These are phyloP conservation scores for Penicillium digitatum DNA, from an alignment of 2,329 filamentous ascomycete species.

Conservation along the genomic window DNA sequence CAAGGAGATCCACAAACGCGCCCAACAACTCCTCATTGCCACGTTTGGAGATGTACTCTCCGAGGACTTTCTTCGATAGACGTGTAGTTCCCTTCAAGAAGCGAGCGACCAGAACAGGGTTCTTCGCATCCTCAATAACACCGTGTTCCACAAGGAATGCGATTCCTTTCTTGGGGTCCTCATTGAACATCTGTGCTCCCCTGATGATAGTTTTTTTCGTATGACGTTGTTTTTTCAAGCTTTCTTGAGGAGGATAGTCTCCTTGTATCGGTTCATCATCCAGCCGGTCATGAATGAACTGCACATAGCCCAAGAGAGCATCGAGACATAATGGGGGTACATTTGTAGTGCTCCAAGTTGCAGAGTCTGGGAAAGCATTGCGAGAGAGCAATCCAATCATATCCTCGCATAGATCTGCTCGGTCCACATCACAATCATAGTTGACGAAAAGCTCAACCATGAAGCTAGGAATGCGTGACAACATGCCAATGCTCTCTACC, in stretches of 20 bases:
- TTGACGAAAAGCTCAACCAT: constrained; percentile 96
- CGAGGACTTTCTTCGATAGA: constrained; percentile 83
- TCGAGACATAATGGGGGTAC: constrained; percentile 93
- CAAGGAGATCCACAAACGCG: constrained; percentile 80
- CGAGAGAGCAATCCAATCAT: constrained; percentile 88
- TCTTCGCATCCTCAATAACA: constrained; percentile 71
- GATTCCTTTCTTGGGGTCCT: constrained; percentile 84
- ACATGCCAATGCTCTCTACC: constrained; percentile 91
- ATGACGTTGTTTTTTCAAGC: constrained; percentile 66
- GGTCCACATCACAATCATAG: constrained; percentile 92
- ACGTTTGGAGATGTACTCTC: constrained; percentile 89
- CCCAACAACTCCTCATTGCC: constrained; percentile 80
- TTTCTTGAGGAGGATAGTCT: constrained; percentile 62
- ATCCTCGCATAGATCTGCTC: constrained; percentile 89
- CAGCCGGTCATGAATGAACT: constrained; percentile 83
- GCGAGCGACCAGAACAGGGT: constrained; percentile 73
- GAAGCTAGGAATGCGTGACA: constrained; percentile 89
- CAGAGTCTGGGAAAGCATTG: constrained; percentile 94
- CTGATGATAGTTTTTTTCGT: constrained; percentile 86
- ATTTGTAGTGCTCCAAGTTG: constrained; percentile 98
- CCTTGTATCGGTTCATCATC: constrained; percentile 63
- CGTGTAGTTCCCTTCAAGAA: constrained; percentile 85
- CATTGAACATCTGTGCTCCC: constrained; percentile 88
- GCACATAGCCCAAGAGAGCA: constrained; percentile 82
- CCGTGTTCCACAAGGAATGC: constrained; percentile 80